These are phyloP conservation scores for Saccharomyces pastorianus DNA, from an alignment of 1,139 yeast genomes.

Conservation along the genomic window DNA sequence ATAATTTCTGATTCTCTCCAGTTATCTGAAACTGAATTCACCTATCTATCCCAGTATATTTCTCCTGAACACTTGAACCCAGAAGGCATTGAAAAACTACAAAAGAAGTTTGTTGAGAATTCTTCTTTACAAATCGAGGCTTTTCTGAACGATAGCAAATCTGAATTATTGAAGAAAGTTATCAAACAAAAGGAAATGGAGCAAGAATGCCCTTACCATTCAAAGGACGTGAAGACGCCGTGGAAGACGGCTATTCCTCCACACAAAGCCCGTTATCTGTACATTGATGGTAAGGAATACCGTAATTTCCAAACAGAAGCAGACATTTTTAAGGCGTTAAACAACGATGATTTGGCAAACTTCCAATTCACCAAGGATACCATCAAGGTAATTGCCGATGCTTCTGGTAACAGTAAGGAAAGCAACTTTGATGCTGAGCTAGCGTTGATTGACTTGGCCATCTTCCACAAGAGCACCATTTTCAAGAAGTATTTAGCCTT, in stretches of 20 bases:
- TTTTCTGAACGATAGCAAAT: constrained; percentile 50
- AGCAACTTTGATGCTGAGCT: constrained; percentile 25
- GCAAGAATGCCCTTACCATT: constrained; percentile 52
- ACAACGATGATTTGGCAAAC: constrained; percentile 46
- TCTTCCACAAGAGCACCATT: constrained; percentile 51
- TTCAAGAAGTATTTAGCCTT: constrained; percentile 64
- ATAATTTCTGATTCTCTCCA: constrained; percentile 17
- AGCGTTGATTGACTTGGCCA: constrained; percentile 46
- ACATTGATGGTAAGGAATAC: constrained; percentile 58
- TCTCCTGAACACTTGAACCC: constrained; percentile 46
- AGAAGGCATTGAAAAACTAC: constrained; percentile 39
- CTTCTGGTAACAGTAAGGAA: not conserved
- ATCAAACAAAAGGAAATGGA: constrained; percentile 48
- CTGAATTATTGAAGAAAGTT: constrained; percentile 39
- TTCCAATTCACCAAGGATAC: constrained; percentile 35
- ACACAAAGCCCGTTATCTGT: constrained; percentile 82
- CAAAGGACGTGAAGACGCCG: constrained; percentile 53
- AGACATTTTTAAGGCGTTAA: constrained; percentile 30
- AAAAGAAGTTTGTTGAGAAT: constrained; percentile 50
- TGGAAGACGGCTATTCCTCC: constrained; percentile 97
- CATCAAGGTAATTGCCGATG: constrained; percentile 17
- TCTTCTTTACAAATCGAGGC: constrained; percentile 62
- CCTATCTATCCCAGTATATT: constrained; percentile 45
- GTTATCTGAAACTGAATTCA: constrained; percentile 36
- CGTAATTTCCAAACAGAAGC: constrained; percentile 25